phyloP scores from a whole-genome alignment of 768 basidiomycete species.

The Naganishia vaughanmartiniae region DNA sequence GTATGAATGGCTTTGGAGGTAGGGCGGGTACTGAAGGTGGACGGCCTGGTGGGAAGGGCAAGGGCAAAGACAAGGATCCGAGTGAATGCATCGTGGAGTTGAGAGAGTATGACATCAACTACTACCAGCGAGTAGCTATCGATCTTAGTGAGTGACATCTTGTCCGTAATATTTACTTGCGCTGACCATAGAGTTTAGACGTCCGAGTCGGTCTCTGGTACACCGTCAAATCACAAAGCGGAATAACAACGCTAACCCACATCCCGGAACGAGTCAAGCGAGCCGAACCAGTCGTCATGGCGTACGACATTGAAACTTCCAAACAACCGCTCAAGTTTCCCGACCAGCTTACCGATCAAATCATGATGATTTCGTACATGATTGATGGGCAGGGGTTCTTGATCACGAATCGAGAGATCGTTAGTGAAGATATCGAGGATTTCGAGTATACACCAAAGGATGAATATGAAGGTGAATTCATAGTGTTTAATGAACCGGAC shows the following conservation, averaged over 20 bases:
- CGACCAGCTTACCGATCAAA: slow-evolving; percentile 90
- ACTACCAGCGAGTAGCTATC: slow-evolving; percentile 97
- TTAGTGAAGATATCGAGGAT: slow-evolving; percentile 94
- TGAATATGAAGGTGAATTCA: slow-evolving; percentile 95
- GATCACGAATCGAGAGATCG: slow-evolving; percentile 95
- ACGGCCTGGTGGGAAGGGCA: slow-evolving; percentile 46
- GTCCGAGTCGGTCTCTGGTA: slow-evolving; percentile 99
- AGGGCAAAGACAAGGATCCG: slow-evolving; percentile 66
- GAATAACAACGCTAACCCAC: slow-evolving; percentile 68
- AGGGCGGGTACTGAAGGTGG: slow-evolving; percentile 53
- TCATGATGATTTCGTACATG: slow-evolving; percentile 99
- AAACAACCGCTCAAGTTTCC: slow-evolving; percentile 99
- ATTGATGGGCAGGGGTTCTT: slow-evolving; percentile 89
- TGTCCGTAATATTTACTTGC: not conserved
- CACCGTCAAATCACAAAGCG: slow-evolving; percentile 74
- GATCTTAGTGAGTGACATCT: slow-evolving; percentile 64
- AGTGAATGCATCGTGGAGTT: slow-evolving; percentile 88
- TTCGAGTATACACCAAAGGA: slow-evolving; percentile 99
- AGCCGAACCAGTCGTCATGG: slow-evolving; percentile 98
- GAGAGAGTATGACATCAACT: slow-evolving; percentile 93
- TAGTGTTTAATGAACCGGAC: slow-evolving; percentile 86
- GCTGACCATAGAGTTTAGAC: slow-evolving; percentile 54
- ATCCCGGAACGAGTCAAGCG: slow-evolving; percentile 87
- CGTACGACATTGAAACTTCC: slow-evolving; percentile 97
- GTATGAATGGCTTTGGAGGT: slow-evolving; percentile 15